Evolutionary conservation across 2,329 filamentous ascomycete species (phyloP).

Genomic region (Fusarium kyushuense): DNA sequence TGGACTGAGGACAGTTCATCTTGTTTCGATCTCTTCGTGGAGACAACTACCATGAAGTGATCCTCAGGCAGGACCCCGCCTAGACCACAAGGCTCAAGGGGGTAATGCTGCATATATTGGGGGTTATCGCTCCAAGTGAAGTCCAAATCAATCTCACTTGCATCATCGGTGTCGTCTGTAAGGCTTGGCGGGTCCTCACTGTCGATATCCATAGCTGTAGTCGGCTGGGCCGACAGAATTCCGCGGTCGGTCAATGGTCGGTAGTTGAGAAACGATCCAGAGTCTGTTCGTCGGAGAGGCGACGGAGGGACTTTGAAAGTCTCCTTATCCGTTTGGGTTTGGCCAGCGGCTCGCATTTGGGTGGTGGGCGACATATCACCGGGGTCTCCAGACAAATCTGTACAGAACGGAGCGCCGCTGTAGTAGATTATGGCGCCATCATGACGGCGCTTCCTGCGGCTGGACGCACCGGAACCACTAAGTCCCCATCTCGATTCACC

Average conservation of each 20-base stretch:
- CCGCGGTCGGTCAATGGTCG: slow-evolving; percentile 62
- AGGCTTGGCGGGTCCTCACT: slow-evolving; percentile 47
- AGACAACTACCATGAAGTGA: slow-evolving; percentile 70
- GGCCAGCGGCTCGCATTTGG: slow-evolving; percentile 61
- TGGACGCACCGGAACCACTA: slow-evolving; percentile 62
- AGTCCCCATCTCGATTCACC: slow-evolving; percentile 61
- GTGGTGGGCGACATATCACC: slow-evolving; percentile 62
- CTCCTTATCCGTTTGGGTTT: slow-evolving; percentile 49
- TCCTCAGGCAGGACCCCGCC: slow-evolving; percentile 72
- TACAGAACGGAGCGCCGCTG: slow-evolving; percentile 82
- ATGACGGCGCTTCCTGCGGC: slow-evolving; percentile 65
- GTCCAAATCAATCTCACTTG: slow-evolving; percentile 58
- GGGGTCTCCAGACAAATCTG: slow-evolving; percentile 78
- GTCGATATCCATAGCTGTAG: slow-evolving; percentile 50
- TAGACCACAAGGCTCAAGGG: slow-evolving; percentile 69
- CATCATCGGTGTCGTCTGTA: slow-evolving; percentile 53
- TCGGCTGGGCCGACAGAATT: slow-evolving; percentile 15
- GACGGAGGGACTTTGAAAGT: slow-evolving; percentile 40
- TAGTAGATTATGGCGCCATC: slow-evolving; percentile 88
- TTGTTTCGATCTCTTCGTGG: slow-evolving; percentile 59
- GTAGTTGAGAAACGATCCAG: slow-evolving; percentile 63
- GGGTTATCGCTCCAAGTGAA: slow-evolving; percentile 60
- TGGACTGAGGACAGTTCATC: slow-evolving; percentile 20
- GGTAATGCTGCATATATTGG: slow-evolving; percentile 54
- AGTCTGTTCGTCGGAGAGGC: slow-evolving; percentile 57